Percentiles rank a stretch among this genome's conserved stretches.
These are phyloP conservation scores for Toxicodendron radicans DNA, from an alignment of 345 rosid genomes.

Conservation along the genomic window DNA sequence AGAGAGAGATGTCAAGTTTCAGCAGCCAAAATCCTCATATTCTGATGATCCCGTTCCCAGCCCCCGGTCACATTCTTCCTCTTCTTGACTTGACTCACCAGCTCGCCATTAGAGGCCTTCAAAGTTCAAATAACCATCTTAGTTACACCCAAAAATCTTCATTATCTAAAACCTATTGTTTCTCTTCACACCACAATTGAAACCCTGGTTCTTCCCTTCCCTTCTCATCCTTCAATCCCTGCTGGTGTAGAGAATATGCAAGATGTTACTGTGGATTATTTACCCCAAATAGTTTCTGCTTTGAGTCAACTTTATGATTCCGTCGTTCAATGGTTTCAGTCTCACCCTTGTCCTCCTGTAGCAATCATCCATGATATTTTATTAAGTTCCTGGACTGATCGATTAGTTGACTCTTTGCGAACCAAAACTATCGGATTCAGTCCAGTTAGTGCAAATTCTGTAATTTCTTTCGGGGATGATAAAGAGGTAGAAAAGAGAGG, in stretches of 20 bases:
- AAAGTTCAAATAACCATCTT: constrained; percentile 17
- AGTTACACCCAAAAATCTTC: constrained; percentile 23
- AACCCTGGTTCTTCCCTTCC: constrained; percentile 43
- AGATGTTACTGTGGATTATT: constrained; percentile 30
- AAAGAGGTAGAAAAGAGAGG: no score
- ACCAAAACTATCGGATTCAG: constrained; percentile 5
- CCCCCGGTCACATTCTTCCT: constrained; percentile 25
- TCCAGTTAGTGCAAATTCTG: constrained; percentile 1
- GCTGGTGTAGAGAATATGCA: constrained; percentile 38
- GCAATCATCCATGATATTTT: constrained; percentile 59
- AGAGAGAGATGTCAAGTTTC: background rate
- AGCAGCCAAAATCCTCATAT: background rate
- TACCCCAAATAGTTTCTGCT: constrained; percentile 28
- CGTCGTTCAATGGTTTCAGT: constrained; percentile 44
- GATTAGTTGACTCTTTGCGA: background rate
- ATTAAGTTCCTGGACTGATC: constrained; percentile 53
- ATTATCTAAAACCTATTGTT: constrained; percentile 12
- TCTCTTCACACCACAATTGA: constrained; percentile 19
- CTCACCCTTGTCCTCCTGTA: constrained; percentile 56
- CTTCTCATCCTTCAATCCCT: constrained; percentile 43
- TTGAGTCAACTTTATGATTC: constrained; percentile 42
- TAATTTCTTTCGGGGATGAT: background rate
- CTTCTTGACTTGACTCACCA: constrained; percentile 20
- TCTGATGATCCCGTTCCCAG: constrained; percentile 22
- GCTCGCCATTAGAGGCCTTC: constrained; percentile 16